phyloP scores from a whole-genome alignment of 2,329 filamentous ascomycete genomes.

The Scedosporium dehoogii region DNA sequence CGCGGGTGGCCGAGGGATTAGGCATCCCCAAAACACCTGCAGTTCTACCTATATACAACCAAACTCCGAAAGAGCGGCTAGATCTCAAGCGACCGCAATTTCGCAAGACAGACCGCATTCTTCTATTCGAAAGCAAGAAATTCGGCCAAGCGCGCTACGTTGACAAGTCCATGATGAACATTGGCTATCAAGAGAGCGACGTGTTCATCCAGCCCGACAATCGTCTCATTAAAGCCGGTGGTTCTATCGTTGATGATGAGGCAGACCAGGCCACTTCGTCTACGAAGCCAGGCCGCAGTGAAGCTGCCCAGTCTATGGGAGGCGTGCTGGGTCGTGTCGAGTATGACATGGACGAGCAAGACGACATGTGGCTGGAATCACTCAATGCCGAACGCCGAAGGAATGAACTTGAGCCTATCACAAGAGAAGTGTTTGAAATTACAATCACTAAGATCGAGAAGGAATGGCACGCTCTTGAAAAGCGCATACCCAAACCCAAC shows the following conservation, averaged over 20 bases:
- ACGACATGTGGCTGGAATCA: conserved; percentile 87
- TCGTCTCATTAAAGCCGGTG: conserved; percentile 55
- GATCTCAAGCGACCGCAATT: conserved; percentile 69
- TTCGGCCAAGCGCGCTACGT: conserved; percentile 84
- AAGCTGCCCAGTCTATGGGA: conserved; percentile 2
- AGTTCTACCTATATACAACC: conserved; percentile 66
- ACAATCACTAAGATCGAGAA: conserved; percentile 99
- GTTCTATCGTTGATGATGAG: conserved; percentile 51
- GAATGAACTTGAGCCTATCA: conserved; percentile 70
- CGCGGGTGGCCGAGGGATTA: conserved; percentile 21
- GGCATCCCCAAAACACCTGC: conserved; percentile 47
- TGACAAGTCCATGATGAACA: conserved; percentile 90
- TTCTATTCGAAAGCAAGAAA: conserved; percentile 73
- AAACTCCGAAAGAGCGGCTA: conserved; percentile 70
- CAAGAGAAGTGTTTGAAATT: conserved; percentile 90
- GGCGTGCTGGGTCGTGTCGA: conserved; percentile 69
- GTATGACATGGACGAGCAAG: conserved; percentile 99
- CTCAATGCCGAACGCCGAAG: conserved; percentile 70
- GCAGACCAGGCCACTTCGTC: conserved; percentile 30
- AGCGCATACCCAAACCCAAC: conserved; percentile 92
- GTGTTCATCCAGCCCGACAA: conserved; percentile 71
- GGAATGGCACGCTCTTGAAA: conserved; percentile 94
- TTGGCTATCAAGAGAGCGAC: conserved; percentile 93
- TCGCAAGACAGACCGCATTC: conserved; percentile 68
- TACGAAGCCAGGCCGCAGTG: conserved; percentile 14